These are phyloP conservation scores for Cytospora piceae DNA, from an alignment of 2,329 filamentous ascomycete genomes.

Conservation along the genomic window DNA sequence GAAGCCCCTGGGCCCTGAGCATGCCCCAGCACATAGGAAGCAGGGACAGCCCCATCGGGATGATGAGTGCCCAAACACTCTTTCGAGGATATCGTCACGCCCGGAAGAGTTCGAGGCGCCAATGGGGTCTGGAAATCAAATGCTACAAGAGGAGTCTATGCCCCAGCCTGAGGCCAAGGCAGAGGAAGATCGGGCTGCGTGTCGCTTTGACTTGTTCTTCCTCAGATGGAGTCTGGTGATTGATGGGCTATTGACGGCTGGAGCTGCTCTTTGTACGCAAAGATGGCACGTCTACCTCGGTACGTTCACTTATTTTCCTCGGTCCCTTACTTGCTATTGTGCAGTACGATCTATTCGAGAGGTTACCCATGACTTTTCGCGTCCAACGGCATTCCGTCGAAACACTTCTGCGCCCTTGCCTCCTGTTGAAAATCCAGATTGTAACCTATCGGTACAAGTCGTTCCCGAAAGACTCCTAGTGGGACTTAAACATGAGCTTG, in stretches of 20 bases:
- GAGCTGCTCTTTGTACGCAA: slow-evolving; percentile 63
- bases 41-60: not conserved
- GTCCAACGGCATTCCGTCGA: not conserved
- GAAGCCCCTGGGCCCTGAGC: slow-evolving; percentile 41
- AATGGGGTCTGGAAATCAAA: slow-evolving; percentile 38
- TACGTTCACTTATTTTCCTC: slow-evolving; percentile 35
- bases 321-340: not conserved
- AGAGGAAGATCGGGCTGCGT: slow-evolving; percentile 49
- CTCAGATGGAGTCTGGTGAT: slow-evolving; percentile 66
- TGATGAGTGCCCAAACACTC: slow-evolving; percentile 6
- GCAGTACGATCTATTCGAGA: not conserved
- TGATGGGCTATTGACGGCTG: slow-evolving; percentile 66
- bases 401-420: not conserved
- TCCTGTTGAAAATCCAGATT: not conserved
- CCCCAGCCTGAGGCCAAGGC: slow-evolving; percentile 42
- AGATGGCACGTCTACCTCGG: slow-evolving; percentile 71
- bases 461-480: not conserved
- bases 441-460: not conserved
- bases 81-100: slow-evolving; percentile 40
- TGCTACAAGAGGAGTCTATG: slow-evolving; percentile 47
- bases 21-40: slow-evolving; percentile 34
- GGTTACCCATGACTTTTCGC: not conserved
- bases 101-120: slow-evolving; percentile 49
- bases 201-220: slow-evolving; percentile 69
- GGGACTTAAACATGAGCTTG: not conserved